These are phyloP conservation scores for Platanthera zijinensis DNA, from an alignment of 106 monocot species.

Conservation along the genomic window DNA sequence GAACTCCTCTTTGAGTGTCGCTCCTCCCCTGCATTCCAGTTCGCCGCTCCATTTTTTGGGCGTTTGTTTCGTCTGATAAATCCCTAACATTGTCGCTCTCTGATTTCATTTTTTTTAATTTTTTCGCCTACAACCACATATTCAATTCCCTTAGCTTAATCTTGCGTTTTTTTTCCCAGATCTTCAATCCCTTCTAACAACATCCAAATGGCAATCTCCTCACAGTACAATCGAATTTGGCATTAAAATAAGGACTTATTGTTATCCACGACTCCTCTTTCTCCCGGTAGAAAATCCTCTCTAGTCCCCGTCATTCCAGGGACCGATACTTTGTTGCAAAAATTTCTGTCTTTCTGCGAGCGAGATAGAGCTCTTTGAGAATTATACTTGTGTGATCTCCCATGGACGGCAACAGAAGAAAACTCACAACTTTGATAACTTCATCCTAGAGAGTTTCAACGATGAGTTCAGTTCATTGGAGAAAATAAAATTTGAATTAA, in stretches of 20 bases:
- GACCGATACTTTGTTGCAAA: neutral
- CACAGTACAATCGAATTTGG: constrained; percentile 46
- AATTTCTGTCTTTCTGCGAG: neutral
- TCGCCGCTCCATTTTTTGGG: too few species aligned
- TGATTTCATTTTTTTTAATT: too few species aligned
- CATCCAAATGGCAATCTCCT: neutral
- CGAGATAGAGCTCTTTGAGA: constrained; percentile 61
- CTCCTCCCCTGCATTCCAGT: too few species aligned
- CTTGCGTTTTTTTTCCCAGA: too few species aligned
- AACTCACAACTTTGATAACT: constrained; percentile 60
- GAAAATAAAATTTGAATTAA: neutral
- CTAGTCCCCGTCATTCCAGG: neutral
- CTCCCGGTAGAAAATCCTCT: constrained; percentile 19
- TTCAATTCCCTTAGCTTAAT: too few species aligned
- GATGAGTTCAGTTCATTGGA: constrained; percentile 1
- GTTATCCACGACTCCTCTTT: constrained; percentile 20
- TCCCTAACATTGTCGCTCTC: too few species aligned
- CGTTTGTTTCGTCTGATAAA: too few species aligned
- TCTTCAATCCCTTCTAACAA: constrained; percentile 13
- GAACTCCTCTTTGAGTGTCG: too few species aligned
- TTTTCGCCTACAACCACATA: too few species aligned
- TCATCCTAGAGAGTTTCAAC: constrained; percentile 33
- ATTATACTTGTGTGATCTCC: constrained; percentile 67
- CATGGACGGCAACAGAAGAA: constrained; percentile 49
- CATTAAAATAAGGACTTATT: constrained; percentile 41